These are phyloP conservation scores for Brassica carinata DNA, from an alignment of 345 rosid species.

Conservation along the genomic window DNA sequence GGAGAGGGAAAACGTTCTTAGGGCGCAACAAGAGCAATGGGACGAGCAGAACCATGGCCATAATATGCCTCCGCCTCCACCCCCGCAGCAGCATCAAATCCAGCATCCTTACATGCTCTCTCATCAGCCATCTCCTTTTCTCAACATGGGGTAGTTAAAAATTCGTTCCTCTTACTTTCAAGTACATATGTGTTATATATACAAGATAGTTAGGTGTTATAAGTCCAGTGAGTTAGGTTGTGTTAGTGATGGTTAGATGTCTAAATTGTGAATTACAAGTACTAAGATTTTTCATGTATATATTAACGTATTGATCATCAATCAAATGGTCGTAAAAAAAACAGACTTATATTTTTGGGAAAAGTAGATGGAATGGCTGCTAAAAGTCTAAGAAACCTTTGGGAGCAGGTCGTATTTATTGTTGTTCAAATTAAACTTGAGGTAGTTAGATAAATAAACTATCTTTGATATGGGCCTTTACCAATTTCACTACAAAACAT, in stretches of 20 bases:
- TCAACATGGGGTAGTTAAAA: slow-evolving; percentile 55
- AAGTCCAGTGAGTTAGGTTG: background rate
- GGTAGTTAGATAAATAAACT: background rate
- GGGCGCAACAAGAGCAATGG: slow-evolving; percentile 60
- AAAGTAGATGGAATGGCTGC: slow-evolving; percentile 7
- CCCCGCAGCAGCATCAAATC: slow-evolving; percentile 54
- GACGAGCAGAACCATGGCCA: slow-evolving; percentile 54
- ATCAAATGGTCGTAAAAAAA: slow-evolving; percentile 9
- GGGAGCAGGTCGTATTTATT: slow-evolving; percentile 1
- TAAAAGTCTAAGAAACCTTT: slow-evolving; percentile 11
- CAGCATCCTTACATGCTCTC: slow-evolving; percentile 52
- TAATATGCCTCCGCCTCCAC: slow-evolving; percentile 47
- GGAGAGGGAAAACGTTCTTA: slow-evolving; percentile 54
- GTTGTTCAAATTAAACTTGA: background rate
- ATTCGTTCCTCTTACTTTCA: slow-evolving; percentile 4
- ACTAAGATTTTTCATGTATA: slow-evolving; percentile 5
- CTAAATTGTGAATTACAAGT: background rate
- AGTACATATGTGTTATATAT: background rate
- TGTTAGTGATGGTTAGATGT: slow-evolving; percentile 19
- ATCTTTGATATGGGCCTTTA: background rate
- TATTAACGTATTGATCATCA: slow-evolving; percentile 10
- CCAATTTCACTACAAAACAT: background rate
- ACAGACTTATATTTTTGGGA: background rate
- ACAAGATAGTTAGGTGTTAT: slow-evolving; percentile 8
- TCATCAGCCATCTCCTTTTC: slow-evolving; percentile 54